These are phyloP conservation scores for Apocynum venetum DNA, from an alignment of 257 asterid species.

Conservation along the genomic window DNA sequence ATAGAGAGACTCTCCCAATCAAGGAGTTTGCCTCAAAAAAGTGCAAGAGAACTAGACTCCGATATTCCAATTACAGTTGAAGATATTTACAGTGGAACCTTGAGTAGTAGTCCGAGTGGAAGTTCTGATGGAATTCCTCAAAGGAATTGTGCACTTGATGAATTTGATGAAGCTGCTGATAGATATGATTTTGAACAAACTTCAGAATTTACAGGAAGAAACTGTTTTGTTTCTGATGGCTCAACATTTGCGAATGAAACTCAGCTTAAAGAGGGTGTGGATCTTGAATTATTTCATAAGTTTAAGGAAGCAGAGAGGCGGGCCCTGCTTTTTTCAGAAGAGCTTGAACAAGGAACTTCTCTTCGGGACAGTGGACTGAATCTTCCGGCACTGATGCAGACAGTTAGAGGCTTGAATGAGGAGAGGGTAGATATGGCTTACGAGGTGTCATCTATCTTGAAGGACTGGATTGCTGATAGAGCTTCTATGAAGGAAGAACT, in stretches of 20 bases:
- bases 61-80: constrained; percentile 84
- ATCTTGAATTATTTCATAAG: constrained; percentile 43
- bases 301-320: constrained; percentile 75
- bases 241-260: constrained; percentile 23
- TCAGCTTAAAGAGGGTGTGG: constrained; percentile 37
- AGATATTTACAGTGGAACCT: constrained; percentile 61
- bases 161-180: constrained; percentile 38
- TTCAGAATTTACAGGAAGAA: constrained; percentile 38
- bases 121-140: constrained; percentile 43
- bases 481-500: constrained; percentile 58
- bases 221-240: constrained; percentile 35
- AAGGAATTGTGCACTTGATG: constrained; percentile 35
- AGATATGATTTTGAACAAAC: constrained; percentile 41
- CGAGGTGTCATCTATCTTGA: constrained; percentile 55
- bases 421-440: constrained; percentile 73
- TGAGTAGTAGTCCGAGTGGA: constrained; percentile 45
- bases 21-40: constrained; percentile 40
- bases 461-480: constrained; percentile 78
- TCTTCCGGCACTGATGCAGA: constrained; percentile 54
- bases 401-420: constrained; percentile 53
- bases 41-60: constrained; percentile 48
- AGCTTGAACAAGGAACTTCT: constrained; percentile 54
- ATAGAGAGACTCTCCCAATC: constrained; percentile 94
- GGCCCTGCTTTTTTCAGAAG: constrained; percentile 59
- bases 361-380: constrained; percentile 49